phyloP scores from a whole-genome alignment of 2,329 filamentous ascomycete species.

The Aspergillus pseudotamarii region DNA sequence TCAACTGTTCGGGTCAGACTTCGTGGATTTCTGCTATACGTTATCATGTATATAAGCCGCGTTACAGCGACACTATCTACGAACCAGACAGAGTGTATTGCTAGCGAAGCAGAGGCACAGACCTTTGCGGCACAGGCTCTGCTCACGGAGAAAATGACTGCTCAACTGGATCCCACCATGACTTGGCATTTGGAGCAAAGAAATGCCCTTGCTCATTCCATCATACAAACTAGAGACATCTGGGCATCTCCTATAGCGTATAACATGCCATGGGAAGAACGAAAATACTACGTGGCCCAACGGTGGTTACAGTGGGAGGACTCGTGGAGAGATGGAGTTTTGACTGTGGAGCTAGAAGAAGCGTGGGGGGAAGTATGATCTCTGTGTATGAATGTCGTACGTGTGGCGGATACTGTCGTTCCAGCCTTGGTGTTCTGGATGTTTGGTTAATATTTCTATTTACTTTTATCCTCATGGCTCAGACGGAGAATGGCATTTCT shows the following conservation, averaged over 20 bases:
- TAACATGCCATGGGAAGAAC: neutral
- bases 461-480: too few relatives aligned
- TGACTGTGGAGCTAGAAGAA: neutral
- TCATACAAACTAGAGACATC: neutral
- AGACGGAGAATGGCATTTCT: too few relatives aligned
- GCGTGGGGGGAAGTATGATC: neutral
- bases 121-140: neutral
- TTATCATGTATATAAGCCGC: slow-evolving; percentile 2
- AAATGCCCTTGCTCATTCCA: neutral
- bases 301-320: slow-evolving; percentile 7
- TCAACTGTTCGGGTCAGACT: neutral
- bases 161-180: slow-evolving; percentile 1
- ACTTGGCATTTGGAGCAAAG: slow-evolving; percentile 5
- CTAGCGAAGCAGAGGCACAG: neutral
- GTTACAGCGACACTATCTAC: neutral
- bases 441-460: too few relatives aligned
- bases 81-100: neutral
- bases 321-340: neutral
- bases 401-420: too few relatives aligned
- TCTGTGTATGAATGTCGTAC: too few relatives aligned
- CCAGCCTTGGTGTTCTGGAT: too few relatives aligned
- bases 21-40: neutral
- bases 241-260: neutral
- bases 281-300: neutral
- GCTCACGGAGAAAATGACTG: neutral